phyloP scores from a whole-genome alignment of 805 yeast genomes.

The Ogataea naganishii region DNA sequence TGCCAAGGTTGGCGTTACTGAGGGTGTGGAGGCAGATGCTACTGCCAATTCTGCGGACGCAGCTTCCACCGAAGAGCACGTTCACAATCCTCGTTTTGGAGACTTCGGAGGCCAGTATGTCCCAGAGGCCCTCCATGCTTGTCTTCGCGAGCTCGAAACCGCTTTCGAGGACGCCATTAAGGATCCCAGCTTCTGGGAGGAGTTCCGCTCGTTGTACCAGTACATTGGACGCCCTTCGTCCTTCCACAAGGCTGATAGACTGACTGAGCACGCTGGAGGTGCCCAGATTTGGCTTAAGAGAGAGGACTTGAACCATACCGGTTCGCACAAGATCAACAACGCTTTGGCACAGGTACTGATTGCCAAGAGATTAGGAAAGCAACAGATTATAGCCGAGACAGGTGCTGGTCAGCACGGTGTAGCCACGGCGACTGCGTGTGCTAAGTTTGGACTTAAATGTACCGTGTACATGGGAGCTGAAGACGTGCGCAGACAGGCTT shows the following conservation, averaged over 20 bases:
- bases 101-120: slow-evolving; percentile 98
- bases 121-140: slow-evolving; percentile 91
- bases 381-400: slow-evolving; percentile 75
- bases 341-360: slow-evolving; percentile 76
- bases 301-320: slow-evolving; percentile 90
- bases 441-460: slow-evolving; percentile 87
- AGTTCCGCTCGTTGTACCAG: slow-evolving; percentile 71
- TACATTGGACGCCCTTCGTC: slow-evolving; percentile 97
- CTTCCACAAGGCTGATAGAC: slow-evolving; percentile 83
- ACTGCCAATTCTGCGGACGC: slow-evolving; percentile 12
- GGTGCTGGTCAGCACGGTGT: slow-evolving; percentile 96
- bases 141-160: slow-evolving; percentile 79
- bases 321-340: slow-evolving; percentile 81
- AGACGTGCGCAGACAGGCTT: slow-evolving; percentile 96
- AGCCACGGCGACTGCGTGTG: slow-evolving; percentile 89
- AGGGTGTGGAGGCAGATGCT: slow-evolving; percentile 3
- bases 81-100: slow-evolving; percentile 76
- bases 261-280: slow-evolving; percentile 88
- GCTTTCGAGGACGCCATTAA: slow-evolving; percentile 85
- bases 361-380: slow-evolving; percentile 74
- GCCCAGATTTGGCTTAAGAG: slow-evolving; percentile 96
- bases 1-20: slow-evolving; percentile 1
- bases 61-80: slow-evolving; percentile 49
- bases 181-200: slow-evolving; percentile 91
- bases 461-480: slow-evolving; percentile 98